Evolutionary conservation across 805 yeast species (phyloP).

Genomic region (Zygosaccharomyces siamensis): DNA sequence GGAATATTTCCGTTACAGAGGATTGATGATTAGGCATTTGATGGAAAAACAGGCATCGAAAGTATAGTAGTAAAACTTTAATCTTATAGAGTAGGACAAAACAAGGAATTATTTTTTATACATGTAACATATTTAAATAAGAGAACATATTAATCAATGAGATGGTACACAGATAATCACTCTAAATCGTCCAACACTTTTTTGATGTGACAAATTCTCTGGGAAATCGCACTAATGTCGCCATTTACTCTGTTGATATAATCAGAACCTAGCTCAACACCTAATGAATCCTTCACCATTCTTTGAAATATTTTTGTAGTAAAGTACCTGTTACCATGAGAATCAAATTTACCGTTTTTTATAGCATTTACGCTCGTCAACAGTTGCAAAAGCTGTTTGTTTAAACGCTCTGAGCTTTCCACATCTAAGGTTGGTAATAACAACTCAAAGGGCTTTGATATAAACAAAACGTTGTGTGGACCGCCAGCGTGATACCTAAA

Average conservation of each 20-base stretch:
- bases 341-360: slow-evolving; percentile 23
- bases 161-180: slow-evolving; percentile 3
- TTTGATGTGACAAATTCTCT: slow-evolving; percentile 29
- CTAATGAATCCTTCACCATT: slow-evolving; percentile 33
- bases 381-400: slow-evolving; percentile 21
- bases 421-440: slow-evolving; percentile 37
- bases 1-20: slow-evolving; percentile 22
- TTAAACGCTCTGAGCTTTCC: slow-evolving; percentile 19
- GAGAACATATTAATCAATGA: neutral
- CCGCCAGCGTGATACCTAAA: slow-evolving; percentile 64
- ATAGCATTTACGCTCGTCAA: slow-evolving; percentile 21
- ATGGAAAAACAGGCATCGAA: slow-evolving; percentile 9
- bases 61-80: neutral
- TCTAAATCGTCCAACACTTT: slow-evolving; percentile 25
- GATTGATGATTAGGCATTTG: slow-evolving; percentile 20
- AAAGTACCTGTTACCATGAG: slow-evolving; percentile 23
- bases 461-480: slow-evolving; percentile 63
- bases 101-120: neutral
- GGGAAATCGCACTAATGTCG: slow-evolving; percentile 26
- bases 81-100: neutral
- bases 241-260: slow-evolving; percentile 30
- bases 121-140: neutral
- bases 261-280: slow-evolving; percentile 36
- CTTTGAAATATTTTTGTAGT: slow-evolving; percentile 25
- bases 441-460: slow-evolving; percentile 64